Percentiles rank a stretch among this genome's conserved stretches.
Conservation (phyloP, 2,329 filamentous ascomycete genomes). For the Onygenales sp. region DNA sequence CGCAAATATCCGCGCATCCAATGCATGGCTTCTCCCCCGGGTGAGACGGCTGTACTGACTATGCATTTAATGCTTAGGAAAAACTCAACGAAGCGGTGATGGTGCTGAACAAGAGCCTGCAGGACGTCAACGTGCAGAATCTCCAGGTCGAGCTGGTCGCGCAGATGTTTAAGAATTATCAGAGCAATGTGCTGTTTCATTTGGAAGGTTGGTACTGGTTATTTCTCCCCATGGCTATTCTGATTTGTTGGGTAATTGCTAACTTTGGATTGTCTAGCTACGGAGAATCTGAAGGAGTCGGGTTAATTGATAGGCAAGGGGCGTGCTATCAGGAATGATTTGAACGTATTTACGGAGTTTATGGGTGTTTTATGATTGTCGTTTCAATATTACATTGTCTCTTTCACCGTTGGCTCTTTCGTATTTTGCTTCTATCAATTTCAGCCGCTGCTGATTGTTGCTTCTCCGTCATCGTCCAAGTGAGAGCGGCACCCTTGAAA, state of each 20-base stretch:
- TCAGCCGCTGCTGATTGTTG: too few species aligned
- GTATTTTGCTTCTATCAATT: too few species aligned
- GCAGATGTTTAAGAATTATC: conserved; percentile 99
- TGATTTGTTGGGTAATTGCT: conserved; percentile 3
- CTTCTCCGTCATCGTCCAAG: too few species aligned
- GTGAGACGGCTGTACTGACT: background rate
- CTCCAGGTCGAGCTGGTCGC: conserved; percentile 98
- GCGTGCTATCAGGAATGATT: conserved; percentile 2
- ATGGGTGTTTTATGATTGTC: too few species aligned
- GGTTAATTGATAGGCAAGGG: conserved; percentile 33
- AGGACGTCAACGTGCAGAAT: conserved; percentile 98
- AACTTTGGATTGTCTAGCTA: conserved; percentile 45
- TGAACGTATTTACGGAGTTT: too few species aligned
- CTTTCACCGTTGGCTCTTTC: too few species aligned
- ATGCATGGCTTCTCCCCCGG: background rate
- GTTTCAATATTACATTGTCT: too few species aligned
- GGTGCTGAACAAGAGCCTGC: conserved; percentile 84
- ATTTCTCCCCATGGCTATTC: background rate
- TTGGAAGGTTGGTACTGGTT: conserved; percentile 62
- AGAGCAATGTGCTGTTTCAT: conserved; percentile 94
- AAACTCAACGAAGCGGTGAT: conserved; percentile 93
- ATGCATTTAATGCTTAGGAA: conserved; percentile 49
- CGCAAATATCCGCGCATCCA: background rate
- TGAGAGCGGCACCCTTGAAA: too few species aligned
- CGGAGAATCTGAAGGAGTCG: conserved; percentile 73